A percentile compares a stretch with the other conserved stretches of the same genome.
These are phyloP conservation scores for Tetracentron sinense DNA, from an alignment of 164 flowering plant species.

Conservation along the genomic window DNA sequence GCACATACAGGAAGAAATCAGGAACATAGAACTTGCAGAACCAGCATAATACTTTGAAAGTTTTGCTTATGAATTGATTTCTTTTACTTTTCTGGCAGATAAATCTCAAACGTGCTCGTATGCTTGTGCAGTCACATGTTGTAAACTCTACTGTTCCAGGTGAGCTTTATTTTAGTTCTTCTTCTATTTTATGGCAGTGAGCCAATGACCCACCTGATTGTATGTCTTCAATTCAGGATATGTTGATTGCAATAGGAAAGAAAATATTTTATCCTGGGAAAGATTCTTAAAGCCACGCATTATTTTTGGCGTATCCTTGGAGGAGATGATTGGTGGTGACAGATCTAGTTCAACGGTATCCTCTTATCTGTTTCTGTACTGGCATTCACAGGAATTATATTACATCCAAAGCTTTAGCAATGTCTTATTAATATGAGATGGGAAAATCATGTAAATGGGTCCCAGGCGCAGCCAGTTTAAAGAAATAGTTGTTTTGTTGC, in stretches of 20 bases:
- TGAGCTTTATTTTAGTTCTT: slow-evolving; percentile 16
- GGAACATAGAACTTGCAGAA: neutral
- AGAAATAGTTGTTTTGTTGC: no score
- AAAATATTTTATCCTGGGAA: slow-evolving; percentile 68
- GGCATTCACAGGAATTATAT: neutral
- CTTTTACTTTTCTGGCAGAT: slow-evolving; percentile 45
- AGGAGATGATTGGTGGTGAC: slow-evolving; percentile 50
- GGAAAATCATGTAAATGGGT: neutral
- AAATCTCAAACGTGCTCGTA: slow-evolving; percentile 90
- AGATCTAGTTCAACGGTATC: slow-evolving; percentile 50
- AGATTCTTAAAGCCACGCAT: slow-evolving; percentile 71
- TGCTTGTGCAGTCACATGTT: slow-evolving; percentile 67
- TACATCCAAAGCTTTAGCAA: neutral
- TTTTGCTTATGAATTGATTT: neutral
- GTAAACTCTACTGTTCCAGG: slow-evolving; percentile 58
- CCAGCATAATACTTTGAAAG: neutral
- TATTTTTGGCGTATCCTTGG: slow-evolving; percentile 63
- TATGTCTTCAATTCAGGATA: slow-evolving; percentile 44
- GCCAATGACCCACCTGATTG: neutral
- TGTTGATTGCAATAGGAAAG: slow-evolving; percentile 70
- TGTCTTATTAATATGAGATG: neutral
- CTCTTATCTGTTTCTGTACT: neutral
- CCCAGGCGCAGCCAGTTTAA: neutral
- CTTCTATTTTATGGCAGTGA: neutral
- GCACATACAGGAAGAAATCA: neutral